Evolutionary conservation across 768 basidiomycete species (phyloP).

Genomic region (Leccinellum rugosiceps): DNA sequence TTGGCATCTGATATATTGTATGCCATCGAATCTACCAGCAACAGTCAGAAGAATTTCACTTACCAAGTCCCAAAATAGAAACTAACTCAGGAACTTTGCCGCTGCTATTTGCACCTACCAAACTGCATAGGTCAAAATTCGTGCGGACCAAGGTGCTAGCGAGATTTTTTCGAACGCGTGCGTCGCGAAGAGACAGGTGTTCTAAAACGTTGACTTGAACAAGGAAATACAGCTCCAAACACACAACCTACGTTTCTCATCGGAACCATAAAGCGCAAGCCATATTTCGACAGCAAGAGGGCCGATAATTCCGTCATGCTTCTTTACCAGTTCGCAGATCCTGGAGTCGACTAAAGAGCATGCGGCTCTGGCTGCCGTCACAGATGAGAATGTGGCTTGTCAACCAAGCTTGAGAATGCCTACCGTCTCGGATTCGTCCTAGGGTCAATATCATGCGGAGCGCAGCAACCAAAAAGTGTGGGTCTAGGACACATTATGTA

Average conservation of each 20-base stretch:
- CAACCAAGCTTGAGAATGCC: neutral
- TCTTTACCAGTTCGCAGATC: slow-evolving; percentile 11
- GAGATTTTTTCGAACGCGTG: slow-evolving; percentile 15
- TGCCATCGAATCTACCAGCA: neutral
- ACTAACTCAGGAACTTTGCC: neutral
- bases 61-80: slow-evolving; percentile 17
- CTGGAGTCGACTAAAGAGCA: neutral
- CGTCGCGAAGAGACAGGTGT: slow-evolving; percentile 4
- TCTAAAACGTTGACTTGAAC: slow-evolving; percentile 1
- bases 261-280: slow-evolving; percentile 8
- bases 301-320: slow-evolving; percentile 7
- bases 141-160: slow-evolving; percentile 11
- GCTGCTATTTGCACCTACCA: neutral
- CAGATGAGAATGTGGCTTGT: neutral
- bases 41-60: neutral
- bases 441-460: slow-evolving; percentile 16
- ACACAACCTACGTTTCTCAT: slow-evolving; percentile 7
- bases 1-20: too few species aligned
- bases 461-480: slow-evolving; percentile 9
- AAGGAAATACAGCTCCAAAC: neutral
- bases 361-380: neutral
- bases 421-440: slow-evolving; percentile 14
- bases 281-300: slow-evolving; percentile 21
- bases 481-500: slow-evolving; percentile 1
- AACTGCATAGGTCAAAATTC: neutral